Evolutionary conservation across 2,329 filamentous ascomycete species (phyloP).

Genomic region (Ophiostoma fasciatum): DNA sequence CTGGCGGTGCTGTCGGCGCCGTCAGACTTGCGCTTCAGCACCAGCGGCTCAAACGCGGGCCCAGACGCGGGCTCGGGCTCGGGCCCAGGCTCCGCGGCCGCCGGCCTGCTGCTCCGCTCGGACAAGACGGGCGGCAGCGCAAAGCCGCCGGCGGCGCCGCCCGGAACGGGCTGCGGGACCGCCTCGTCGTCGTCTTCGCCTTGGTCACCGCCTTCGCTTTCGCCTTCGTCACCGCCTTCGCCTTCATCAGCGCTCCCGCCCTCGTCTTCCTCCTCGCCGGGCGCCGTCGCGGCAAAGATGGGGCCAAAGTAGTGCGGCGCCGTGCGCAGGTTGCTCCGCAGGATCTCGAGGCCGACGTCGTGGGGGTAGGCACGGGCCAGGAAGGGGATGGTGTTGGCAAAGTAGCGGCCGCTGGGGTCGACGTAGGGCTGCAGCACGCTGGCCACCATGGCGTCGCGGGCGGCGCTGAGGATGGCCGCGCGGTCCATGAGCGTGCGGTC

Average conservation of each 20-base stretch:
- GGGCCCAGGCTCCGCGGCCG: constrained; percentile 14
- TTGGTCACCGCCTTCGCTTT: constrained; percentile 22
- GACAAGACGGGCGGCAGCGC: constrained; percentile 5
- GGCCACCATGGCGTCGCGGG: constrained; percentile 60
- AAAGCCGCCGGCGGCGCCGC: neutral
- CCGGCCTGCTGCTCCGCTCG: constrained; percentile 5
- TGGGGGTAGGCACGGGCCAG: constrained; percentile 50
- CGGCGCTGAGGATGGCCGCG: constrained; percentile 56
- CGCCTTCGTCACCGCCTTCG: constrained; percentile 24
- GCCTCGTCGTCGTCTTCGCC: constrained; percentile 21
- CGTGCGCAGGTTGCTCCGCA: constrained; percentile 44
- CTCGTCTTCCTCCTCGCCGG: constrained; percentile 6
- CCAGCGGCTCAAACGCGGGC: constrained; percentile 9
- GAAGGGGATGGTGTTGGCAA: constrained; percentile 67
- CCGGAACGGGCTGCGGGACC: constrained; percentile 16
- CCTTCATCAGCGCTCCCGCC: constrained; percentile 38
- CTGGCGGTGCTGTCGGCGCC: constrained; percentile 20
- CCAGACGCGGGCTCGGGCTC: neutral
- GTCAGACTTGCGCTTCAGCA: constrained; percentile 29
- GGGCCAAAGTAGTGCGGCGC: constrained; percentile 16
- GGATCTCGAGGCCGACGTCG: constrained; percentile 53
- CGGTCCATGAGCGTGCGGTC: constrained; percentile 65
- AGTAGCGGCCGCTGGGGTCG: constrained; percentile 45
- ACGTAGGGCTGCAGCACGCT: constrained; percentile 68
- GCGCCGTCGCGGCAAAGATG: constrained; percentile 12